A percentile compares a stretch with the other conserved stretches of the same genome.
Evolutionary conservation across 2,329 filamentous ascomycete species (phyloP).

Genomic region (Penicillium sp.): DNA sequence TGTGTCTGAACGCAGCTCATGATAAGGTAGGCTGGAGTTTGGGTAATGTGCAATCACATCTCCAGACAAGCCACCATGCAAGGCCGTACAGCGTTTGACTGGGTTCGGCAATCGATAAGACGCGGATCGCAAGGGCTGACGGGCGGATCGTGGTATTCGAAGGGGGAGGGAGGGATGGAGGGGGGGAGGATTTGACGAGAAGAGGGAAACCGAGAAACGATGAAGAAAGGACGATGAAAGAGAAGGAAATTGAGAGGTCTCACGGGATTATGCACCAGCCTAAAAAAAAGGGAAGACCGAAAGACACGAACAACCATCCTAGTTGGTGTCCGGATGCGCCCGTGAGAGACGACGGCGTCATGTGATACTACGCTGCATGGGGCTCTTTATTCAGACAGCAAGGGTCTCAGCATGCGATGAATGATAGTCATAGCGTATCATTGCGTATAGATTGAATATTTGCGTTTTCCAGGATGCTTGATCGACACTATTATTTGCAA

Average conservation of each 20-base stretch:
- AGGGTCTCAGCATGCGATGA: neutral
- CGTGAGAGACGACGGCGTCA: slow-evolving; percentile 26
- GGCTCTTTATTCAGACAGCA: neutral
- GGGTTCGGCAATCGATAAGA: slow-evolving; percentile 25
- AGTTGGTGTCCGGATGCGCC: slow-evolving; percentile 25
- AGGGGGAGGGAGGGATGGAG: slow-evolving; percentile 21
- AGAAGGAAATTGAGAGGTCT: slow-evolving; percentile 4
- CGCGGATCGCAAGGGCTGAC: slow-evolving; percentile 26
- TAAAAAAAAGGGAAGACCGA: slow-evolving; percentile 10
- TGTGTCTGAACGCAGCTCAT: slow-evolving; percentile 37
- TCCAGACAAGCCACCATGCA: slow-evolving; percentile 33
- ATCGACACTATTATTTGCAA: neutral
- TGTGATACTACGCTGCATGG: slow-evolving; percentile 25
- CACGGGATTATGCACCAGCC: slow-evolving; percentile 1
- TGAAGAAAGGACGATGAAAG: neutral
- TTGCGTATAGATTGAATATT: neutral
- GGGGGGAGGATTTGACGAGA: slow-evolving; percentile 10
- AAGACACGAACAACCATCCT: slow-evolving; percentile 2
- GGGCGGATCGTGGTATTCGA: slow-evolving; percentile 23
- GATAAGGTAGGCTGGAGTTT: slow-evolving; percentile 33
- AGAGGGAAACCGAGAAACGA: slow-evolving; percentile 5
- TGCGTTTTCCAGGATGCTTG: neutral
- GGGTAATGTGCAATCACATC: slow-evolving; percentile 24
- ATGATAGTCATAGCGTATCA: neutral
- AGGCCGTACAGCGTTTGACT: slow-evolving; percentile 32